phyloP scores from a whole-genome alignment of 345 rosid genomes.

The Euphorbia tirucalli region DNA sequence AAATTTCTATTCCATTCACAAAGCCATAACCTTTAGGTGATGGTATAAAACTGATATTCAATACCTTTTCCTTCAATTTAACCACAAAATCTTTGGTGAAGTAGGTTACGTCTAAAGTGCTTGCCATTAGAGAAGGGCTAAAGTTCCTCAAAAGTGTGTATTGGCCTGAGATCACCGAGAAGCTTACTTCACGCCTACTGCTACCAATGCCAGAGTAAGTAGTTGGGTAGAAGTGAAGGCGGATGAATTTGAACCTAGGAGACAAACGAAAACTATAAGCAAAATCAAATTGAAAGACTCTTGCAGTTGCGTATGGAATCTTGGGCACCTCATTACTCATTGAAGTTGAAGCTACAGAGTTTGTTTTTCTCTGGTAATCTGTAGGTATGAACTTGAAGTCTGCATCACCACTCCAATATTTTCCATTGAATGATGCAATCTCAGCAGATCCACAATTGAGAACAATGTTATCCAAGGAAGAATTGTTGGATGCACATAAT shows the following conservation, averaged over 20 bases:
- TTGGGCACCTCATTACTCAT: background rate
- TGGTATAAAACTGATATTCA: slow-evolving; percentile 14
- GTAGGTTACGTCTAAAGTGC: background rate
- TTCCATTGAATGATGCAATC: slow-evolving; percentile 14
- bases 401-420: slow-evolving; percentile 10
- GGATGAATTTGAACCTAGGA: slow-evolving; percentile 14
- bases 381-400: background rate
- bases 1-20: slow-evolving; percentile 10
- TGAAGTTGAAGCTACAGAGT: background rate
- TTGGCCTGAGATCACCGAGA: slow-evolving; percentile 6
- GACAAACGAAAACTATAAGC: slow-evolving; percentile 9
- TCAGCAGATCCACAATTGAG: slow-evolving; percentile 13
- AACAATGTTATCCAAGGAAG: background rate
- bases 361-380: background rate
- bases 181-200: background rate
- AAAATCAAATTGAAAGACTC: slow-evolving; percentile 5
- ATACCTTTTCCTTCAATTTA: background rate
- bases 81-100: slow-evolving; percentile 10
- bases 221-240: slow-evolving; percentile 18
- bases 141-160: slow-evolving; percentile 16
- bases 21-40: slow-evolving; percentile 9
- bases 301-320: slow-evolving; percentile 19
- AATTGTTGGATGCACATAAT: background rate
- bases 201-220: background rate
- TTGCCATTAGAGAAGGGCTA: background rate